These are phyloP conservation scores for Ramaria sp. DNA, from an alignment of 768 basidiomycete genomes.

Conservation along the genomic window DNA sequence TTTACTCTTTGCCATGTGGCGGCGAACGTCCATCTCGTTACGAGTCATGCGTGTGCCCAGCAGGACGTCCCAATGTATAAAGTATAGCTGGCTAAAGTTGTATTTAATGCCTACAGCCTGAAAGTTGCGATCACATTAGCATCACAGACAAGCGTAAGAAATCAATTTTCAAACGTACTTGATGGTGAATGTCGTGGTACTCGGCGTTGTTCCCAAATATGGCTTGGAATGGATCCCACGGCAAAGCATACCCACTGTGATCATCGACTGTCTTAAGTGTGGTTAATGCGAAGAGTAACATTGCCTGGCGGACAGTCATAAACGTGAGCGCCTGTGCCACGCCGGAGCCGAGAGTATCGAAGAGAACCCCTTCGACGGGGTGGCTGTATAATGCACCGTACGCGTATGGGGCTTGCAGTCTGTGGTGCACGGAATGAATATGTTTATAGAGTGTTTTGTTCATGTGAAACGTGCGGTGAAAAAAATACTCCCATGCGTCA, in stretches of 20 bases:
- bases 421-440: conserved; percentile 90
- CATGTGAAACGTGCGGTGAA: conserved; percentile 85
- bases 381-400: conserved; percentile 98
- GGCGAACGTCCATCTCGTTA: too few relatives aligned
- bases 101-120: conserved; percentile 57
- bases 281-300: conserved; percentile 71
- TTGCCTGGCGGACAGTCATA: conserved; percentile 75
- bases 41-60: too few relatives aligned
- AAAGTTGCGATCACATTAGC: too few relatives aligned
- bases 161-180: conserved; percentile 33
- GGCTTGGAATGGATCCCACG: conserved; percentile 87
- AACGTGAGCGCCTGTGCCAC: conserved; percentile 59
- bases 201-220: conserved; percentile 84
- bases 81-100: too few relatives aligned
- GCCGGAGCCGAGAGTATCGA: conserved; percentile 75
- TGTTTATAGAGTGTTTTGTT: conserved; percentile 87
- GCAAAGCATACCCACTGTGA: conserved; percentile 84
- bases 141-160: conserved; percentile 7
- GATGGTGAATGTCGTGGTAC: conserved; percentile 98
- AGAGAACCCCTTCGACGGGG: conserved; percentile 84
- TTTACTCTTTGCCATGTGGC: too few relatives aligned
- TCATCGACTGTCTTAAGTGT: conserved; percentile 93
- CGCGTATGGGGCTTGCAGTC: conserved; percentile 93
- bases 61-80: too few relatives aligned
- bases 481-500: conserved; percentile 98